These are phyloP conservation scores for Suhomyces tanzawaensis DNA, from an alignment of 805 yeast species.

Conservation along the genomic window DNA sequence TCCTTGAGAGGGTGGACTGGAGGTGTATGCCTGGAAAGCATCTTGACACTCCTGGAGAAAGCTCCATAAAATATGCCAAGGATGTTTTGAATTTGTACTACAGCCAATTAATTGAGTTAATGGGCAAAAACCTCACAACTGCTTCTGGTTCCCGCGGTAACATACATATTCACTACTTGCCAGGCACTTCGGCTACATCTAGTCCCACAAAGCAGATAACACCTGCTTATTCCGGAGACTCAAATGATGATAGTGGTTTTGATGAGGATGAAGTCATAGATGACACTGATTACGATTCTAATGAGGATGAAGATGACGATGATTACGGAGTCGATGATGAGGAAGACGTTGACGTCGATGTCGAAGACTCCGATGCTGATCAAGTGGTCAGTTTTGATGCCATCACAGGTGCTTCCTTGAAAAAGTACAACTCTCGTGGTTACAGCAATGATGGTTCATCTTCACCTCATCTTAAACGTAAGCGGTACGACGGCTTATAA, in stretches of 20 bases:
- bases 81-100: constrained; percentile 41
- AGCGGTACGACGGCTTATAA: constrained; percentile 1
- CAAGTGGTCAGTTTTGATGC: neutral
- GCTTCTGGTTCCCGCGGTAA: constrained; percentile 6
- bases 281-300: constrained; percentile 8
- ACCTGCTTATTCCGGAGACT: neutral
- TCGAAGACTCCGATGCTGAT: constrained; percentile 10
- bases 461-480: constrained; percentile 26
- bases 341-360: constrained; percentile 10
- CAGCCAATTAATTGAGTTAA: constrained; percentile 36
- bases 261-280: constrained; percentile 3
- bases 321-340: constrained; percentile 13
- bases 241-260: neutral
- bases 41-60: constrained; percentile 12
- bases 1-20: constrained; percentile 76
- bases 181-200: neutral
- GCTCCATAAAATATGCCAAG: constrained; percentile 29
- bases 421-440: constrained; percentile 15
- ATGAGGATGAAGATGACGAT: constrained; percentile 14
- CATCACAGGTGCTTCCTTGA: neutral
- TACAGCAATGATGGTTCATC: constrained; percentile 24
- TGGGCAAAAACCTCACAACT: constrained; percentile 33
- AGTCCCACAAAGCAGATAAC: neutral
- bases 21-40: constrained; percentile 42
- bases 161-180: constrained; percentile 2